Evolutionary conservation across 352 stramenopile genomes (phyloP).

Genomic region (Pythium pyrilobum): DNA sequence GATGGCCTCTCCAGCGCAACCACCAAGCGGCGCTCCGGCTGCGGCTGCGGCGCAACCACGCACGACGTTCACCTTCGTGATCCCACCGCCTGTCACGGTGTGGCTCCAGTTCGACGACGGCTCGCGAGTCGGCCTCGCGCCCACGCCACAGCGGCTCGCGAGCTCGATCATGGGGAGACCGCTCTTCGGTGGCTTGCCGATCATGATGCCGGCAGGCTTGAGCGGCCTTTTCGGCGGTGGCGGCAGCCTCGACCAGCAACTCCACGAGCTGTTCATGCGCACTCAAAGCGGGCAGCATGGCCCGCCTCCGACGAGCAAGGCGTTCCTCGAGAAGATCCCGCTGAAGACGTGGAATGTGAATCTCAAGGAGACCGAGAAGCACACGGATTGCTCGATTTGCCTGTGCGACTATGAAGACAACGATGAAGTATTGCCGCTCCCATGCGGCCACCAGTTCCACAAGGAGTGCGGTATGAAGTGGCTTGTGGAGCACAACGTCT

Average conservation of each 20-base stretch:
- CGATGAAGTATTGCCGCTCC: conserved; percentile 57
- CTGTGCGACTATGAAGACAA: conserved; percentile 66
- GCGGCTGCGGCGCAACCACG: conserved; percentile 5
- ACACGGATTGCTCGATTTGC: conserved; percentile 74
- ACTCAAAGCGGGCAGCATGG: conserved; percentile 55
- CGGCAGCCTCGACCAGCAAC: conserved; percentile 23
- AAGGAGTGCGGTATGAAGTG: conserved; percentile 71
- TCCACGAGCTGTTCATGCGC: conserved; percentile 68
- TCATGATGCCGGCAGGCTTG: conserved; percentile 15
- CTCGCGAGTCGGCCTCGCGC: conserved; percentile 39
- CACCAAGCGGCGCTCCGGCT: conserved; percentile 17
- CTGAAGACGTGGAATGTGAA: conserved; percentile 47
- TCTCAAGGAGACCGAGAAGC: conserved; percentile 36
- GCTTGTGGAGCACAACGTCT: conserved; percentile 76
- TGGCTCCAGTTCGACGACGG: conserved; percentile 59
- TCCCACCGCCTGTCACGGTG: conserved; percentile 49
- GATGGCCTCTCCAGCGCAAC: conserved; percentile 11
- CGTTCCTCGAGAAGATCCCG: conserved; percentile 60
- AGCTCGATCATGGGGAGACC: conserved; percentile 26
- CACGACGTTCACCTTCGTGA: conserved; percentile 35
- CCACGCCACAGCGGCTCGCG: conserved; percentile 32
- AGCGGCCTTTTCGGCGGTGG: conserved; percentile 1
- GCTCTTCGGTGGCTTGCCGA: conserved; percentile 24
- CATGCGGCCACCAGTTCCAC: conserved; percentile 75
- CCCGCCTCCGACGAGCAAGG: conserved; percentile 61